A percentile compares a stretch with the other conserved stretches of the same genome.
Conservation (phyloP, 305 asterid species). For the Fraxinus xanthoxyloides region DNA sequence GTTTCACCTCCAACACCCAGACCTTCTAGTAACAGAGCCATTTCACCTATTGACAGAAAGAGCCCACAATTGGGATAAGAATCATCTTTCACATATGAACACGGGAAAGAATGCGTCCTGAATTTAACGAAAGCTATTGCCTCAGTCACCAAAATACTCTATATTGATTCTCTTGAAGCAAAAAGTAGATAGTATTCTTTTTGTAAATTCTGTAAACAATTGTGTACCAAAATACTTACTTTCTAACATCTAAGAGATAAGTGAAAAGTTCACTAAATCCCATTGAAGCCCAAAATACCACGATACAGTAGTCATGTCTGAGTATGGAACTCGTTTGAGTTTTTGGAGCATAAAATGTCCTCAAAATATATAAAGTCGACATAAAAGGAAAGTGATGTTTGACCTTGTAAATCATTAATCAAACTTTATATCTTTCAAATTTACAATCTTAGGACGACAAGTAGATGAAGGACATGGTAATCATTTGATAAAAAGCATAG, state of each 20-base stretch:
- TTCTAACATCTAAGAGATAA: not conserved
- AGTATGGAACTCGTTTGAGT: not conserved
- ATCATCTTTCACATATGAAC: not conserved
- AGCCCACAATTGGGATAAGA: not conserved
- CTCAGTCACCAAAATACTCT: not conserved
- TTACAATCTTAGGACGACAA: not conserved
- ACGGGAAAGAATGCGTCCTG: not conserved
- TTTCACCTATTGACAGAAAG: slow-evolving; percentile 61
- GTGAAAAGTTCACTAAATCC: not conserved
- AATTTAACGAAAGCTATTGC: not conserved
- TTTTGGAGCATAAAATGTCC: not conserved
- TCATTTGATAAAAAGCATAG: not conserved
- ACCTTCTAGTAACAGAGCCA: slow-evolving; percentile 94
- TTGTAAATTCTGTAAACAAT: not conserved
- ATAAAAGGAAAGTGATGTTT: not conserved
- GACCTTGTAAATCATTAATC: not conserved
- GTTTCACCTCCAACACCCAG: slow-evolving; percentile 72
- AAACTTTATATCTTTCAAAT: not conserved
- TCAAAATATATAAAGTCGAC: not conserved
- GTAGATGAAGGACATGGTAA: not conserved
- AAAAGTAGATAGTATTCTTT: slow-evolving; percentile 1
- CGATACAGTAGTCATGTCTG: not conserved
- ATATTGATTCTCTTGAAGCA: not conserved
- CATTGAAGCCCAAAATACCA: no score
- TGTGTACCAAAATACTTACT: not conserved